Base-by-base conservation (phyloP, 805 yeast genomes). In the Candida silvicultrix region DNA sequence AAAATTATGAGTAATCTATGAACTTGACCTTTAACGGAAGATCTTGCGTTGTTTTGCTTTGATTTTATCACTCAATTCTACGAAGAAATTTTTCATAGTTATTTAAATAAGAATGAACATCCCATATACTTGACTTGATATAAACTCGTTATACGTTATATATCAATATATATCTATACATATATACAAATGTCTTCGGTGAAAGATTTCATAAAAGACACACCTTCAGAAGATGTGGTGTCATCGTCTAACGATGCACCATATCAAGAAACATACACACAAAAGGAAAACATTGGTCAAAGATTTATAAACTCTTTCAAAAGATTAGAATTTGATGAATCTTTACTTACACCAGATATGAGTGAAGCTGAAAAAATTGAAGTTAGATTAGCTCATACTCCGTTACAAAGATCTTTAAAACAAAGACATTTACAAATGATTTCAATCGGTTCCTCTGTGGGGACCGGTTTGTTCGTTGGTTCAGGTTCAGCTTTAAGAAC, bases 381-480 rank as follows among this genome's bases (percentile, higher is more conserved):
- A 32, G 54, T 62, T 25, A 64, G 65, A 31, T 55, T 76, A 3
- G 80, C 84, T 22, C 68, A 70, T 47, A 68, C 86, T 5, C 89
- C 86, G 2, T 67, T 84, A 49, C 67, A 75, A 41, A 72, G 77
- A 52, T 68, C 74, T 14, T 63, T 80, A 57, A 79, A 78, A 54
- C 63, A 67, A 39, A 74, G 85, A 67, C 86, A 81, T 55, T 60
- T 82, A 55, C 80, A 80, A 52, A 80, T 83, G 77, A 75, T 83
- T 49, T 80, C 87, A 32, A 77, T 83, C 40, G 86, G 86, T 36
- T 81, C 85, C 40, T 73, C 82, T 38, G 77, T 82, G 35, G 87
- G 87, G 48, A 80, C 86, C 0, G 87, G 89, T 58, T 64, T 82
- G 46, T 80, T 83, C 50, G 76, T 82, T 45, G 86, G 85, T 47